Percentiles rank a stretch among this genome's conserved stretches.
Conservation (phyloP, 2,329 filamentous ascomycete genomes). For the Uncinocarpus reesii region DNA sequence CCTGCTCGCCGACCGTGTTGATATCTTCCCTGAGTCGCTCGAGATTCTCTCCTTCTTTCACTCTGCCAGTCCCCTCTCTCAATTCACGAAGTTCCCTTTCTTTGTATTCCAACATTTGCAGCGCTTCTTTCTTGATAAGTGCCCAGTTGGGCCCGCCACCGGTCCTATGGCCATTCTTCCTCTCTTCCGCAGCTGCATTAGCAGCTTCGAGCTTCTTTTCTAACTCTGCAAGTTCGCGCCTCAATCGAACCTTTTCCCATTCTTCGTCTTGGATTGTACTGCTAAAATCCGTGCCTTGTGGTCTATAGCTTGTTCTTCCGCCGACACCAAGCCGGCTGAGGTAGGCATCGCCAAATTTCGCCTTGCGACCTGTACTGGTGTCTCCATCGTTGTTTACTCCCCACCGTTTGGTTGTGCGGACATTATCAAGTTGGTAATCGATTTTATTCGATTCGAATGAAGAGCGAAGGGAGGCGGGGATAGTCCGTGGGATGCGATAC, state of each 20-base stretch:
- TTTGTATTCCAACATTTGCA: slow-evolving; percentile 94
- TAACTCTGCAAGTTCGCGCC: slow-evolving; percentile 81
- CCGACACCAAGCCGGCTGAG: slow-evolving; percentile 74
- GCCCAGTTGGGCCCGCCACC: slow-evolving; percentile 67
- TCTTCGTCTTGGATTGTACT: slow-evolving; percentile 75
- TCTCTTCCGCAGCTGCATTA: slow-evolving; percentile 59
- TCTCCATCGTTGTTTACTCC: slow-evolving; percentile 57
- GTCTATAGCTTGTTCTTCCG: slow-evolving; percentile 65
- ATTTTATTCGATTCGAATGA: slow-evolving; percentile 95
- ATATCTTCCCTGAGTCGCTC: slow-evolving; percentile 77
- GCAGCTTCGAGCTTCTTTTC: slow-evolving; percentile 79
- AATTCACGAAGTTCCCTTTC: slow-evolving; percentile 60
- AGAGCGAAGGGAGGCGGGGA: slow-evolving; percentile 79
- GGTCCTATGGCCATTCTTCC: slow-evolving; percentile 39
- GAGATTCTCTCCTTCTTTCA: slow-evolving; percentile 58
- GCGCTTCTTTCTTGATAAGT: slow-evolving; percentile 84
- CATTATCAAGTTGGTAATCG: slow-evolving; percentile 83
- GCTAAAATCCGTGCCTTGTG: slow-evolving; percentile 82
- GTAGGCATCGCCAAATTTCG: slow-evolving; percentile 96
- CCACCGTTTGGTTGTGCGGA: slow-evolving; percentile 63
- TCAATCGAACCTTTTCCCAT: slow-evolving; percentile 93
- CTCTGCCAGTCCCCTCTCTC: slow-evolving; percentile 49
- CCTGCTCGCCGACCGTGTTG: slow-evolving; percentile 81
- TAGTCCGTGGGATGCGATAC: slow-evolving; percentile 80
- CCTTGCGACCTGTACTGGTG: slow-evolving; percentile 77